A percentile compares a stretch with the other conserved stretches of the same genome.
These are phyloP conservation scores for Somion occarium DNA, from an alignment of 1,284 basidiomycete species.

Conservation along the genomic window DNA sequence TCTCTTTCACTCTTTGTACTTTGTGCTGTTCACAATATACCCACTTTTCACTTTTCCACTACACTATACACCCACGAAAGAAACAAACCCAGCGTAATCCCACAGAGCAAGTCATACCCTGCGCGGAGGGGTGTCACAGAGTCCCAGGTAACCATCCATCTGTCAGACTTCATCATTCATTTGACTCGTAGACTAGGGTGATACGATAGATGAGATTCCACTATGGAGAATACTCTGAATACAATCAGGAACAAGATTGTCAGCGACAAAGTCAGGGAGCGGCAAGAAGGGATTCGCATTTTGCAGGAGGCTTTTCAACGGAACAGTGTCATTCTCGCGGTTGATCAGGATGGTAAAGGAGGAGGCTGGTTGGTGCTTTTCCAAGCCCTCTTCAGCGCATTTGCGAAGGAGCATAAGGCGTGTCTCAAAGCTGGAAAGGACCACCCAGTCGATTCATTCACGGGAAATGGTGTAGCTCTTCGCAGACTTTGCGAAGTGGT, in stretches of 20 bases:
- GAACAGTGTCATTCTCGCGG: slow-evolving; percentile 44
- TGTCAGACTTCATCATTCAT: no score
- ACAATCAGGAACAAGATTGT: neutral
- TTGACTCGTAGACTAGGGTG: no score
- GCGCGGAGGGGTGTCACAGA: no score
- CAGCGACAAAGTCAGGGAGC: slow-evolving; percentile 62
- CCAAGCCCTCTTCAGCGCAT: slow-evolving; percentile 66
- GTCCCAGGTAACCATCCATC: no score
- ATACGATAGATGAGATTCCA: no score
- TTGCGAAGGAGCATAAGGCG: slow-evolving; percentile 57
- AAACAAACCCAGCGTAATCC: no score
- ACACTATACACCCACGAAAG: no score
- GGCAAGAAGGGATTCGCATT: slow-evolving; percentile 58
- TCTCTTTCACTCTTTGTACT: no score
- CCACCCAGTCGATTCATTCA: slow-evolving; percentile 8
- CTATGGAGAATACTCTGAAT: neutral
- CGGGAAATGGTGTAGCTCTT: slow-evolving; percentile 27
- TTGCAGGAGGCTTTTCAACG: slow-evolving; percentile 62
- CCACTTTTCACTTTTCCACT: no score
- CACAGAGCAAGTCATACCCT: no score
- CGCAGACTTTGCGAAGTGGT: slow-evolving; percentile 62
- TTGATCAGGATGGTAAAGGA: slow-evolving; percentile 46
- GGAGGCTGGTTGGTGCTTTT: slow-evolving; percentile 64
- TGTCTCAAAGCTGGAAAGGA: slow-evolving; percentile 39
- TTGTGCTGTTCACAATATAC: no score